Percentiles rank a stretch among this genome's conserved stretches.
Conservation (phyloP, 371 early-diverging fungal genomes). For the Zopfochytrium polystomum region DNA sequence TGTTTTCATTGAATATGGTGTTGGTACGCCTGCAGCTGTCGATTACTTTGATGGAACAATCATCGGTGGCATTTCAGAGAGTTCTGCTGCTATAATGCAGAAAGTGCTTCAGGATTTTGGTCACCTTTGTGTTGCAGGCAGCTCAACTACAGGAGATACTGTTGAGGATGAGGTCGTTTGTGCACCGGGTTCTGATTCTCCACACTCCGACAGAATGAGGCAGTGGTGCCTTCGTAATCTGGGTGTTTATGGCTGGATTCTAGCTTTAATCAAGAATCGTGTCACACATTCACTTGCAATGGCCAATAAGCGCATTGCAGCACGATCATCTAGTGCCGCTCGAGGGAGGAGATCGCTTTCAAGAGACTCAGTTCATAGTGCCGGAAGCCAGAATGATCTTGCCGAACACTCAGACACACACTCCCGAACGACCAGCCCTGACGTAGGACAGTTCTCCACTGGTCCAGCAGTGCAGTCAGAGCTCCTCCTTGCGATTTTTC, state of each 20-base stretch:
- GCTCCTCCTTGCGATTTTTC: slow-evolving; percentile 20
- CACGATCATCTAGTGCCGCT: not conserved
- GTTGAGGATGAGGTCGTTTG: slow-evolving; percentile 5
- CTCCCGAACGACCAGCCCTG: not conserved
- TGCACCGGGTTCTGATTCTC: not conserved
- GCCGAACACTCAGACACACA: not conserved
- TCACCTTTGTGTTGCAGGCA: slow-evolving; percentile 34
- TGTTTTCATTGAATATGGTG: slow-evolving; percentile 28
- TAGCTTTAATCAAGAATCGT: slow-evolving; percentile 20
- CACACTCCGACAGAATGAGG: slow-evolving; percentile 9
- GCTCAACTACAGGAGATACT: slow-evolving; percentile 28
- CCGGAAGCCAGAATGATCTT: slow-evolving; percentile 4
- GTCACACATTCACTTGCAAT: slow-evolving; percentile 8
- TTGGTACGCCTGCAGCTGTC: slow-evolving; percentile 17
- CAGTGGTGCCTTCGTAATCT: slow-evolving; percentile 36
- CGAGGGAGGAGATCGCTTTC: not conserved
- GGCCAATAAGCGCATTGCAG: not conserved
- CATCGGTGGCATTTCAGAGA: slow-evolving; percentile 25
- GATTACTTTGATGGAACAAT: slow-evolving; percentile 2
- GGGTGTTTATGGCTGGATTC: slow-evolving; percentile 19
- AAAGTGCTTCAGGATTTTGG: slow-evolving; percentile 35
- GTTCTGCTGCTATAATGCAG: slow-evolving; percentile 20
- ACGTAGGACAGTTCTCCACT: not conserved
- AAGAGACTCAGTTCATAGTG: not conserved
- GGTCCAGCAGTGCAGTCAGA: too few species aligned